Percentiles rank a stretch among this genome's conserved stretches.
These are phyloP conservation scores for Rhodomyrtus tomentosa DNA, from an alignment of 345 rosid species.

Conservation along the genomic window DNA sequence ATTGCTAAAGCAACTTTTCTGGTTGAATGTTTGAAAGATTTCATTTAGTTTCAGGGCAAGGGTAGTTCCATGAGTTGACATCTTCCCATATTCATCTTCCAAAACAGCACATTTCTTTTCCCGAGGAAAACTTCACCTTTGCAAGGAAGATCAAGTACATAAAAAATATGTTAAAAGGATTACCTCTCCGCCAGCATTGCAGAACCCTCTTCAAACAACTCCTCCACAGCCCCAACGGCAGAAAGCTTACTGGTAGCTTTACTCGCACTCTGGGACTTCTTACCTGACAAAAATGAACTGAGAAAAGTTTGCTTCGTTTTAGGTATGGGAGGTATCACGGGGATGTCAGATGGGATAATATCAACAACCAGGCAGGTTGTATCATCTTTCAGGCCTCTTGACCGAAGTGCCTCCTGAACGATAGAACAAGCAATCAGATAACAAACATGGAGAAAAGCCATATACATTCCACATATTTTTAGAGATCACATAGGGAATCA, in stretches of 20 bases:
- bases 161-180: neutral
- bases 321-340: conserved; percentile 51
- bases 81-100: neutral
- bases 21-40: neutral
- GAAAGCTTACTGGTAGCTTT: conserved; percentile 77
- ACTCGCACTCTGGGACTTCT: conserved; percentile 31
- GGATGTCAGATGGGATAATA: conserved; percentile 76
- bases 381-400: conserved; percentile 98
- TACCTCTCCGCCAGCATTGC: conserved; percentile 97
- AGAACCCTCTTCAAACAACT: conserved; percentile 99
- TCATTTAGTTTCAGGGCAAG: neutral
- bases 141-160: neutral
- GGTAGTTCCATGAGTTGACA: neutral
- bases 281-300: conserved; percentile 53
- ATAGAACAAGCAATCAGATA: neutral
- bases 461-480: neutral
- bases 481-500: conserved; percentile 8
- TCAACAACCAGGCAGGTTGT: conserved; percentile 99
- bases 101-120: neutral
- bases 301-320: conserved; percentile 64
- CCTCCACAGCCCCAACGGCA: conserved; percentile 90
- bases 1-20: neutral
- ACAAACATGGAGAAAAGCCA: neutral
- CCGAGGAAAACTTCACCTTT: neutral
- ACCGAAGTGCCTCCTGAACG: conserved; percentile 82